Evolutionary conservation across 805 yeast species (phyloP).

Genomic region (Metschnikowia proteae): DNA sequence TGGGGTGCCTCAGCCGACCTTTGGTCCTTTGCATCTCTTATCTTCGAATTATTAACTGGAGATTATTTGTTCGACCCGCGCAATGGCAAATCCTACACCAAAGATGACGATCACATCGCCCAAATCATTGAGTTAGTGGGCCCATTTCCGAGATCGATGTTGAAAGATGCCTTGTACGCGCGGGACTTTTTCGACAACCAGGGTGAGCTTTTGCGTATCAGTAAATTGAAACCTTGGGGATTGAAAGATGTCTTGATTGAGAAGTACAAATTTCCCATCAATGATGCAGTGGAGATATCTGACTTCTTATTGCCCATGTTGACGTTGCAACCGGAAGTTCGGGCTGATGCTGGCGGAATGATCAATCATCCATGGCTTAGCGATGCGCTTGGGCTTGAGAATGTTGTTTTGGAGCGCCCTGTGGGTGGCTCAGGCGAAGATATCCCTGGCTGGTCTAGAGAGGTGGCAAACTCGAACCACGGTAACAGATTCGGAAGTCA

Average conservation of each 20-base stretch:
- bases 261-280: conserved; percentile 49
- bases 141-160: conserved; percentile 37
- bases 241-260: conserved; percentile 46
- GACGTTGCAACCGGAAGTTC: conserved; percentile 63
- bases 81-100: conserved; percentile 42
- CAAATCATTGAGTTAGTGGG: conserved; percentile 56
- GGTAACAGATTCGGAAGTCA: conserved; percentile 8
- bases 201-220: conserved; percentile 41
- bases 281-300: conserved; percentile 68
- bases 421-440: conserved; percentile 81
- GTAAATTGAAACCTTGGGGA: conserved; percentile 49
- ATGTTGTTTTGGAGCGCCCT: conserved; percentile 66
- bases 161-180: conserved; percentile 33
- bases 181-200: conserved; percentile 20
- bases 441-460: conserved; percentile 86
- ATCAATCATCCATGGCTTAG: conserved; percentile 81
- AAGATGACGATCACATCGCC: conserved; percentile 62
- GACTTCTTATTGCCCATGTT: conserved; percentile 85
- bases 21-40: conserved; percentile 58
- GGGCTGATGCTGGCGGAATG: conserved; percentile 97
- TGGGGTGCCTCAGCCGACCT: conserved; percentile 65
- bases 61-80: conserved; percentile 63
- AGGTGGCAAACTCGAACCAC: conserved; percentile 32
- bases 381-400: conserved; percentile 74
- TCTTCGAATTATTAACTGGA: conserved; percentile 59